phyloP scores from a whole-genome alignment of 1,284 basidiomycete genomes.

The Leccinum fuscescens region DNA sequence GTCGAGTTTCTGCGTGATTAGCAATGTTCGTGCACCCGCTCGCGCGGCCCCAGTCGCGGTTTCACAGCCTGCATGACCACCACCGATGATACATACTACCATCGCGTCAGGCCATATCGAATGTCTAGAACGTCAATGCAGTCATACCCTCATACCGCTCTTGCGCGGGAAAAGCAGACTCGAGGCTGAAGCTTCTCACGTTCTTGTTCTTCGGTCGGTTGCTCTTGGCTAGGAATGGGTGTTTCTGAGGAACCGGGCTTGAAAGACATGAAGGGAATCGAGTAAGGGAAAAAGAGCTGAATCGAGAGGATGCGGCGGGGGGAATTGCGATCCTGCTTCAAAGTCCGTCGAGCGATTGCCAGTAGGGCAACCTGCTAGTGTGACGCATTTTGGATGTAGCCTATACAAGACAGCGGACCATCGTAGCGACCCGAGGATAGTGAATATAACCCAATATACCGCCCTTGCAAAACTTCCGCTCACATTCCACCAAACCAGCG shows the following conservation, averaged over 20 bases:
- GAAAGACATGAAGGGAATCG: background rate
- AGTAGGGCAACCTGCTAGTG: slow-evolving; percentile 3
- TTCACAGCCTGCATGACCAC: too few species aligned
- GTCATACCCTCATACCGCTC: slow-evolving; percentile 27
- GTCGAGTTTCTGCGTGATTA: slow-evolving; percentile 78
- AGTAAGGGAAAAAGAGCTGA: background rate
- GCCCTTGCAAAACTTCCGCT: slow-evolving; percentile 6
- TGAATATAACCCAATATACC: slow-evolving; percentile 5
- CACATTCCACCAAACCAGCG: slow-evolving; percentile 4
- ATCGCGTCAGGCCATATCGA: background rate
- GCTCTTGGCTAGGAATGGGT: background rate
- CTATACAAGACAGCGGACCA: too few species aligned
- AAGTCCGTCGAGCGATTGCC: slow-evolving; percentile 3
- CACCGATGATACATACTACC: too few species aligned
- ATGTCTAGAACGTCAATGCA: background rate
- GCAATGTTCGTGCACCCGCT: slow-evolving; percentile 74
- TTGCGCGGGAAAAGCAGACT: background rate
- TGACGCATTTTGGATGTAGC: slow-evolving; percentile 9
- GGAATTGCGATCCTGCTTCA: background rate
- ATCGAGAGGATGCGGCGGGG: background rate
- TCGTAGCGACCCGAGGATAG: too few species aligned
- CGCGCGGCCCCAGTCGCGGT: slow-evolving; percentile 66
- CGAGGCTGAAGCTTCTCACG: slow-evolving; percentile 4
- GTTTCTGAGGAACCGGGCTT: background rate
- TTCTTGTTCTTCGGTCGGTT: background rate